A percentile compares a stretch with the other conserved stretches of the same genome.
phyloP scores from a whole-genome alignment of 345 rosid species.

The Linum usitatissimum region DNA sequence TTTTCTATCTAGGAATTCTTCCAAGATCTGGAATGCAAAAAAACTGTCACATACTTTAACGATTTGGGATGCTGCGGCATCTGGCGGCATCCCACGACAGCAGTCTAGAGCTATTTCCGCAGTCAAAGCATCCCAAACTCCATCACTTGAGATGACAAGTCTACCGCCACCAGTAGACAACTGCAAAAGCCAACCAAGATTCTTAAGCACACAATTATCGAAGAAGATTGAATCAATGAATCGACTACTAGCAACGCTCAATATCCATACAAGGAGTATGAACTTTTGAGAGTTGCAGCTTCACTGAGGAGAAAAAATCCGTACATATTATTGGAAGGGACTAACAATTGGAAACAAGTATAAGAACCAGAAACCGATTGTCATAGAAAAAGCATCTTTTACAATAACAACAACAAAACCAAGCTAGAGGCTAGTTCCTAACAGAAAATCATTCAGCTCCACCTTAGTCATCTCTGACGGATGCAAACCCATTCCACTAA shows the following conservation, averaged over 20 bases:
- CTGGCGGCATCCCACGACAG: slow-evolving; percentile 82
- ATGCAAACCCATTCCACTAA: too few relatives aligned
- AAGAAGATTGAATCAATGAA: neutral
- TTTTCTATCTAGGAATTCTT: neutral
- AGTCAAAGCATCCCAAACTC: slow-evolving; percentile 93
- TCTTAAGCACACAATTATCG: neutral
- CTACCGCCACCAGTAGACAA: slow-evolving; percentile 87
- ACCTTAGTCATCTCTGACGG: neutral
- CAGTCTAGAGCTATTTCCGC: slow-evolving; percentile 81
- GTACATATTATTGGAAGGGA: too few relatives aligned
- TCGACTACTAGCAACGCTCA: neutral
- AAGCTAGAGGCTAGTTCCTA: neutral
- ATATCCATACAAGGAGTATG: neutral
- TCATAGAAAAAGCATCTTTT: too few relatives aligned
- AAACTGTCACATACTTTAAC: slow-evolving; percentile 52
- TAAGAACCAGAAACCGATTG: too few relatives aligned
- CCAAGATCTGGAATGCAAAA: neutral
- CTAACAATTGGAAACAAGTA: too few relatives aligned
- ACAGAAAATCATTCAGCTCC: neutral
- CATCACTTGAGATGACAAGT: slow-evolving; percentile 86
- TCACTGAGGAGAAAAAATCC: neutral
- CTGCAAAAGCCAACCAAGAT: slow-evolving; percentile 34
- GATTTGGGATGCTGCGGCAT: slow-evolving; percentile 83
- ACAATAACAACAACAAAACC: too few relatives aligned
- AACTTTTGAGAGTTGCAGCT: neutral